Evolutionary conservation across 306 rosid genomes (phyloP).

Genomic region (Trifolium fragiferum): DNA sequence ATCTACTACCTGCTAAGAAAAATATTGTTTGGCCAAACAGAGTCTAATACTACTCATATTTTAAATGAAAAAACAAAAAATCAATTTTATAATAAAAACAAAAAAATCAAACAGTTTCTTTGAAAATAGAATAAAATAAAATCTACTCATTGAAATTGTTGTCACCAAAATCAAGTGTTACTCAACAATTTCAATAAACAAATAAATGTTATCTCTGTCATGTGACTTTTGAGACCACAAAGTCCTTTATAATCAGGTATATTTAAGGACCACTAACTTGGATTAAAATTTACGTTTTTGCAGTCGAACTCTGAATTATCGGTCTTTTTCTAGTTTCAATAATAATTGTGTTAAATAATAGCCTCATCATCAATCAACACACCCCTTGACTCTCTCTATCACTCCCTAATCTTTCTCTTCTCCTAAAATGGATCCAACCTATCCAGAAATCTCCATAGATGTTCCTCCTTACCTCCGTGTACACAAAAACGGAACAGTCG

Average conservation of each 20-base stretch:
- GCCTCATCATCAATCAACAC: not conserved
- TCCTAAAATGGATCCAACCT: constrained; percentile 50
- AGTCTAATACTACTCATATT: not conserved
- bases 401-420: not conserved
- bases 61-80: not conserved
- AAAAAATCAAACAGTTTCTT: not conserved
- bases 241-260: not conserved
- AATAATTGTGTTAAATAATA: not conserved
- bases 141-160: not conserved
- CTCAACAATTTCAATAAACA: too few relatives aligned
- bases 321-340: too few relatives aligned
- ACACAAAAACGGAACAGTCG: constrained; percentile 61
- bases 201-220: not conserved
- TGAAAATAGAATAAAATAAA: not conserved
- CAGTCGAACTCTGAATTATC: too few relatives aligned
- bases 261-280: too few relatives aligned
- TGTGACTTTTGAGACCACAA: not conserved
- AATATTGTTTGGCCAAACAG: too few relatives aligned
- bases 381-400: not conserved
- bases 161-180: not conserved
- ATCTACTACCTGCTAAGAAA: too few relatives aligned
- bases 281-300: too few relatives aligned
- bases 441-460: constrained; percentile 49
- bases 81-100: not conserved
- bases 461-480: constrained; percentile 76